phyloP scores from a whole-genome alignment of 176 grass and related monocot species.

The Avena insularis region DNA sequence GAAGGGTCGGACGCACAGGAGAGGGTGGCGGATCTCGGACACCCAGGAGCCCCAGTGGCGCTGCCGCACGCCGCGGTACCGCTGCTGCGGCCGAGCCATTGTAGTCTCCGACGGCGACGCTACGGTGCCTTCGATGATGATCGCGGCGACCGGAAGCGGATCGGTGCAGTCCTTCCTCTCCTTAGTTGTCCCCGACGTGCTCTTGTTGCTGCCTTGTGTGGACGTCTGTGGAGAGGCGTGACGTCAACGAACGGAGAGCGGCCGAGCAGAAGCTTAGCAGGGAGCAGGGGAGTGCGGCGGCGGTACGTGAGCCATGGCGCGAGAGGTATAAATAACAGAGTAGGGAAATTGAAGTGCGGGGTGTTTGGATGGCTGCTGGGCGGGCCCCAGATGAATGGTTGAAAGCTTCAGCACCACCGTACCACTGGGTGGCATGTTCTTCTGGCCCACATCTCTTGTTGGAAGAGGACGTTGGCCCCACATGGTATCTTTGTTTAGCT shows the following conservation, averaged over 20 bases:
- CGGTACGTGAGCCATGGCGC: conserved; percentile 31
- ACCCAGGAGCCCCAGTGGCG: conserved; percentile 99
- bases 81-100: conserved; percentile 77
- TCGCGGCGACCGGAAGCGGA: not conserved
- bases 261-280: not conserved
- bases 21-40: conserved; percentile 92
- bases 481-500: not conserved
- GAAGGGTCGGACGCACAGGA: conserved; percentile 56
- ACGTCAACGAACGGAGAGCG: not conserved
- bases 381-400: conserved; percentile 3
- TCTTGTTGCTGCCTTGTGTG: no score
- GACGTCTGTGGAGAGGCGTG: not conserved
- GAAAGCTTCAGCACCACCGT: not conserved
- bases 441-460: not conserved
- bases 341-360: not conserved
- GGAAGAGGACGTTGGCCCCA: not conserved
- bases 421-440: not conserved
- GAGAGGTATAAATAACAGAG: conserved; percentile 41
- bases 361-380: not conserved
- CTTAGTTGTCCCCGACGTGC: no score
- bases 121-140: not conserved
- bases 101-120: not conserved
- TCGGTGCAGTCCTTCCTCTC: not conserved
- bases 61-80: conserved; percentile 85
- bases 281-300: conserved; percentile 9